Evolutionary conservation across 108 stramenopile genomes (phyloP).

Genomic region (Fragilaria crotonensis): DNA sequence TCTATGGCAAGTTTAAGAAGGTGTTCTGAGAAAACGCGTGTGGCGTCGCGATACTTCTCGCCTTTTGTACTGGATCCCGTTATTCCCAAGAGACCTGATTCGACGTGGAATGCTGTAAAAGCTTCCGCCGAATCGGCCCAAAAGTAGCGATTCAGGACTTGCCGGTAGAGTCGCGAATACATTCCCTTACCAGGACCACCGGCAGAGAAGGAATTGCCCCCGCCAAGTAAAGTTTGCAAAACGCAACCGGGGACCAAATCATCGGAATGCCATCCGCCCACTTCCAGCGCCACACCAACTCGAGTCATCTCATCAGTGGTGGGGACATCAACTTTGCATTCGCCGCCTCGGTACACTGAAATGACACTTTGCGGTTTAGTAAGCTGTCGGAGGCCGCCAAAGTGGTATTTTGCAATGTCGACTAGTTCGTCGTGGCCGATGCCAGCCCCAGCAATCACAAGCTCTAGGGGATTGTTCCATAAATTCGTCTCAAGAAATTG

Average conservation of each 20-base stretch:
- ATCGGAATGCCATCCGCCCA: conserved; percentile 93
- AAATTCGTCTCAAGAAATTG: conserved; percentile 56
- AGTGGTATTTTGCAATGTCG: conserved; percentile 66
- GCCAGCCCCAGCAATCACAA: conserved; percentile 93
- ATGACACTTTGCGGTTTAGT: conserved; percentile 24
- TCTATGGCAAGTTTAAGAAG: conserved; percentile 59
- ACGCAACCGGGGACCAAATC: conserved; percentile 90
- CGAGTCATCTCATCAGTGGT: conserved; percentile 77
- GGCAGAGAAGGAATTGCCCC: conserved; percentile 95
- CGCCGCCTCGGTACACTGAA: conserved; percentile 65
- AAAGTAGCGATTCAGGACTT: conserved; percentile 85
- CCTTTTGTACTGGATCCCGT: conserved; percentile 55
- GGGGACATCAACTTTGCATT: conserved; percentile 27
- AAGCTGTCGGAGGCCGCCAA: conserved; percentile 51
- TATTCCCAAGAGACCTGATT: conserved; percentile 91
- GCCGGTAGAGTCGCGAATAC: conserved; percentile 95
- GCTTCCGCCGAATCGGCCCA: conserved; percentile 96
- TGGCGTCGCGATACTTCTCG: conserved; percentile 48
- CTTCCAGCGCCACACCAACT: conserved; percentile 87
- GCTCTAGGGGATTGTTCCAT: conserved; percentile 53
- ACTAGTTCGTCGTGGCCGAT: conserved; percentile 90
- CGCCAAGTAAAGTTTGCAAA: conserved; percentile 93
- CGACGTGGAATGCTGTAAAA: conserved; percentile 82
- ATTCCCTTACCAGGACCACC: conserved; percentile 99
- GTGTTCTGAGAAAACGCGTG: conserved; percentile 70